A percentile compares a stretch with the other conserved stretches of the same genome.
Conservation (phyloP, 2,329 filamentous ascomycete genomes). For the Blumeria graminis region DNA sequence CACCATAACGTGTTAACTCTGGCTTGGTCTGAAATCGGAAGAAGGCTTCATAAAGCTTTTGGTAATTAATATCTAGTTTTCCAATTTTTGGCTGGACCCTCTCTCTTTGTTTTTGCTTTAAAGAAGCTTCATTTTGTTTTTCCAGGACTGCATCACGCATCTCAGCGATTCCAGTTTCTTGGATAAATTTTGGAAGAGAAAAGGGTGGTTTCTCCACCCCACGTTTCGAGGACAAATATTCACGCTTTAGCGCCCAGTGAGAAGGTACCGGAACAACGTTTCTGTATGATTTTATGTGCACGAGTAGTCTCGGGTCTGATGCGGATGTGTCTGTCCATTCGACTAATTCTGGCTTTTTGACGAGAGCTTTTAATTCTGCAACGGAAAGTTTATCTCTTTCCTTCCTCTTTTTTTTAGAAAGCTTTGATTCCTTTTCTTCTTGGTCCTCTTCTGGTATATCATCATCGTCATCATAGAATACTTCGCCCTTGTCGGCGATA, state of each 20-base stretch:
- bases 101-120: slow-evolving; percentile 92
- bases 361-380: slow-evolving; percentile 81
- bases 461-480: slow-evolving; percentile 64
- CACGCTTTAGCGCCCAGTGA: slow-evolving; percentile 90
- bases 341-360: slow-evolving; percentile 76
- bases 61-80: slow-evolving; percentile 93
- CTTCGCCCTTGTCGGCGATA: slow-evolving; percentile 54
- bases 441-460: slow-evolving; percentile 71
- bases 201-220: slow-evolving; percentile 93
- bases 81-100: slow-evolving; percentile 90
- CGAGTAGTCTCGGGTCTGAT: slow-evolving; percentile 64
- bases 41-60: slow-evolving; percentile 94
- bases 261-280: slow-evolving; percentile 87
- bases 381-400: slow-evolving; percentile 78
- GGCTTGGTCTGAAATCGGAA: slow-evolving; percentile 96
- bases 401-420: slow-evolving; percentile 92
- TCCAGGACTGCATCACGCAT: slow-evolving; percentile 94
- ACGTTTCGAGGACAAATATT: slow-evolving; percentile 89
- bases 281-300: slow-evolving; percentile 83
- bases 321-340: slow-evolving; percentile 95
- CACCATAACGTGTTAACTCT: slow-evolving; percentile 75
- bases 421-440: slow-evolving; percentile 33
- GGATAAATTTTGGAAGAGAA: slow-evolving; percentile 81
- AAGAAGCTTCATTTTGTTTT: slow-evolving; percentile 73
- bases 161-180: slow-evolving; percentile 89